These are phyloP conservation scores for Lactifluus piperatus DNA, from an alignment of 768 basidiomycete species.

Conservation along the genomic window DNA sequence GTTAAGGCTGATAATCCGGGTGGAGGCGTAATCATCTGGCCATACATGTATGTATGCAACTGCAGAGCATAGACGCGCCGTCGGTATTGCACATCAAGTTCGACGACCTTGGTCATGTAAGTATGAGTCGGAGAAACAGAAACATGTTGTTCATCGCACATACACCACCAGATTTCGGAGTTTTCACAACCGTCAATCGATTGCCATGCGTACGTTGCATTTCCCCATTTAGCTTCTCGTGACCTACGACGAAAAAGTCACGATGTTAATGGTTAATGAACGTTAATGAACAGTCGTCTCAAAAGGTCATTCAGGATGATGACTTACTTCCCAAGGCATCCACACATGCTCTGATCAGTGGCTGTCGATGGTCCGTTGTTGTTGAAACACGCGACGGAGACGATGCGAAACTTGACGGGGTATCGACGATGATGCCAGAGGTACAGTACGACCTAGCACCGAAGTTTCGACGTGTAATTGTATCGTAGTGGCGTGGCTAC, in stretches of 20 bases:
- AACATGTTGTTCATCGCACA: conserved; percentile 22
- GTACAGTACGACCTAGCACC: conserved; percentile 50
- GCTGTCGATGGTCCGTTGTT: conserved; percentile 71
- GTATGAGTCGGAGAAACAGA: too few species aligned
- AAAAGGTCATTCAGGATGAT: background rate
- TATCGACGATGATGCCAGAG: conserved; percentile 82
- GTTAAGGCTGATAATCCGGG: conserved; percentile 43
- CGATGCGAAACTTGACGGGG: conserved; percentile 73
- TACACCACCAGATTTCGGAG: too few species aligned
- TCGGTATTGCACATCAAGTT: too few species aligned
- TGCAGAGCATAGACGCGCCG: conserved; percentile 73
- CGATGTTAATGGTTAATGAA: conserved; percentile 77
- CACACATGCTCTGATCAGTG: conserved; percentile 74
- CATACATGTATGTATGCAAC: too few species aligned
- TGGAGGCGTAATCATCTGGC: conserved; percentile 54
- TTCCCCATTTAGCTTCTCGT: conserved; percentile 92
- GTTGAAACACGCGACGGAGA: too few species aligned
- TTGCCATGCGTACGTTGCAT: conserved; percentile 77
- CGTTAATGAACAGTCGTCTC: background rate
- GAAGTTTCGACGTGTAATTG: background rate
- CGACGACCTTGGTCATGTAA: too few species aligned
- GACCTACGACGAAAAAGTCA: conserved; percentile 84
- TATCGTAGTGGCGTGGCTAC: background rate
- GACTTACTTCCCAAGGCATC: conserved; percentile 77
- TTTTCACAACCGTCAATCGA: conserved; percentile 70